Percentiles rank a stretch among this genome's conserved stretches.
These are phyloP conservation scores for Cupressus sempervirens DNA, from an alignment of 75 land plant species.

Conservation along the genomic window DNA sequence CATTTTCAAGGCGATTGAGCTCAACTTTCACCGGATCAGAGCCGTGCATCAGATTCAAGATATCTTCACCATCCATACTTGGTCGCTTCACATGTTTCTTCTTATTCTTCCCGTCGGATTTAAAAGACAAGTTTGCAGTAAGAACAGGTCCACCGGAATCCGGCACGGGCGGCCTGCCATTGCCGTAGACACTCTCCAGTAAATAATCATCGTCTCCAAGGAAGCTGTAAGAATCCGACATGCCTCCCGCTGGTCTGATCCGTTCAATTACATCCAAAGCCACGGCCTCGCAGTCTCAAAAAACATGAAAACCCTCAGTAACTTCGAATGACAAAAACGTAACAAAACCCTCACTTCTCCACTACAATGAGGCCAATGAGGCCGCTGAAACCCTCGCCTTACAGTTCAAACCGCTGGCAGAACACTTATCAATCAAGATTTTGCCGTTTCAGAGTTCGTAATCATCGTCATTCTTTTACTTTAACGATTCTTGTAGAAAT, in stretches of 20 bases:
- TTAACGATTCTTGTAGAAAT: background rate
- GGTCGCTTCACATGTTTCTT: constrained; percentile 19
- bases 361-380: background rate
- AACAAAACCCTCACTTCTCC: background rate
- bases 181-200: background rate
- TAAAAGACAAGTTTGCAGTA: background rate
- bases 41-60: constrained; percentile 66
- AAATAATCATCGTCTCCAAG: background rate
- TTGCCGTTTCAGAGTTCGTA: background rate
- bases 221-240: constrained; percentile 8
- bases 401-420: background rate
- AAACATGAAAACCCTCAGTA: background rate
- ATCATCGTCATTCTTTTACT: background rate
- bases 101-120: constrained; percentile 17
- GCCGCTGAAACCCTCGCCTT: background rate
- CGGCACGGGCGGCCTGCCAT: constrained; percentile 8
- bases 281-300: background rate
- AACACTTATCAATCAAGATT: background rate
- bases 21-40: constrained; percentile 93
- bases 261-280: constrained; percentile 10
- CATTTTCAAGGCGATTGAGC: constrained; percentile 84
- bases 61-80: constrained; percentile 61
- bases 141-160: constrained; percentile 1
- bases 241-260: constrained; percentile 10
- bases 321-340: background rate